Conservation (phyloP, 352 stramenopile species). For the Globisporangium barbulae region DNA sequence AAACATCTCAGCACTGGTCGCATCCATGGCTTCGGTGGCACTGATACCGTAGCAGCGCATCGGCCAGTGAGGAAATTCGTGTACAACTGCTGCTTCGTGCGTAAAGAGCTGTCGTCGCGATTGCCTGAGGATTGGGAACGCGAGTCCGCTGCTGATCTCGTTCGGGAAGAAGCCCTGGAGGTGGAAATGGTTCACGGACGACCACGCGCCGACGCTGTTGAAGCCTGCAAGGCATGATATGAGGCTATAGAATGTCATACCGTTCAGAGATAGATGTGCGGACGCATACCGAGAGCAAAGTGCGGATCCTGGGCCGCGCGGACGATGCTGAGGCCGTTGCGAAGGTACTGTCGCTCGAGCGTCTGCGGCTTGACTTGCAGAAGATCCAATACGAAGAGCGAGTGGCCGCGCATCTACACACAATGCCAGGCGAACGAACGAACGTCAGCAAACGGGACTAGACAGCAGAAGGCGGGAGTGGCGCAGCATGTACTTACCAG, state of each 20-base stretch:
- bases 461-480: background rate
- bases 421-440: background rate
- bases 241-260: background rate
- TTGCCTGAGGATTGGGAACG: constrained; percentile 44
- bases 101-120: constrained; percentile 29
- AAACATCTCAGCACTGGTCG: background rate
- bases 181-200: constrained; percentile 76
- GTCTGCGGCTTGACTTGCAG: constrained; percentile 30
- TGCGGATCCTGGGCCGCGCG: constrained; percentile 23
- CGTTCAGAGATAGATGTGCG: background rate
- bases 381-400: constrained; percentile 55
- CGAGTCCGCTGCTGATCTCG: constrained; percentile 11
- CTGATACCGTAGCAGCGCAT: constrained; percentile 44
- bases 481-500: constrained; percentile 32
- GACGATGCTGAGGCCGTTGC: constrained; percentile 24
- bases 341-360: constrained; percentile 31
- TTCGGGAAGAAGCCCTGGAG: constrained; percentile 62
- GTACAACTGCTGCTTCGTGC: constrained; percentile 12
- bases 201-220: constrained; percentile 74
- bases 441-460: background rate
- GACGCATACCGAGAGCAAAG: constrained; percentile 43
- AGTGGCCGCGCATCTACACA: constrained; percentile 51
- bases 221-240: constrained; percentile 33
- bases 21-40: background rate
- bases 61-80: constrained; percentile 35